phyloP scores from a whole-genome alignment of 805 yeast species.

The Saccharomycodes ludwigii region DNA sequence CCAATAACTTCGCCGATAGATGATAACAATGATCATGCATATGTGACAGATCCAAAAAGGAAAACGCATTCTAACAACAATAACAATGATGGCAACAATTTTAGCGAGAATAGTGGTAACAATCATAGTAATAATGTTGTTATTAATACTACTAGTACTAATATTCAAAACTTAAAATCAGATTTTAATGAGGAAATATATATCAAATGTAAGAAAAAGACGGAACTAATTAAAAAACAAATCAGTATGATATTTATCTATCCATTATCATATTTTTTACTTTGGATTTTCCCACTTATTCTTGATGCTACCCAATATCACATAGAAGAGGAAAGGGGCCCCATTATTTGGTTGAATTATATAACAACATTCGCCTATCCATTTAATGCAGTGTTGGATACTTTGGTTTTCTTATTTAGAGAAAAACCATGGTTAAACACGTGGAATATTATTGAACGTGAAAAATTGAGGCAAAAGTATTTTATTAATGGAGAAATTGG shows the following conservation, averaged over 20 bases:
- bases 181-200: conserved; percentile 31
- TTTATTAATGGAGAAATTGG: conserved; percentile 15
- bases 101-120: not conserved
- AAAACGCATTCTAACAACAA: too few relatives aligned
- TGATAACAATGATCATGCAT: too few relatives aligned
- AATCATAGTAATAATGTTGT: not conserved
- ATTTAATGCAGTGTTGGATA: conserved; percentile 66
- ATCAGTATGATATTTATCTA: conserved; percentile 71
- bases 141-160: conserved; percentile 9
- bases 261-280: conserved; percentile 66
- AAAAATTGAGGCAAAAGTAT: conserved; percentile 14
- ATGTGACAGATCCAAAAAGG: too few relatives aligned
- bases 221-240: conserved; percentile 60
- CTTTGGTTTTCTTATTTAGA: conserved; percentile 59
- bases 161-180: conserved; percentile 32
- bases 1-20: too few relatives aligned
- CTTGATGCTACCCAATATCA: conserved; percentile 46
- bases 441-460: conserved; percentile 17
- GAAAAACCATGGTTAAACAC: conserved; percentile 68
- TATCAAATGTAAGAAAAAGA: conserved; percentile 47
- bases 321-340: conserved; percentile 34
- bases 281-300: conserved; percentile 76
- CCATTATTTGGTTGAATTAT: conserved; percentile 50
- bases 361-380: conserved; percentile 73
- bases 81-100: not conserved